A percentile compares a stretch with the other conserved stretches of the same genome.
Evolutionary conservation across 257 asterid genomes (phyloP).

Genomic region (Osmanthus fragrans): DNA sequence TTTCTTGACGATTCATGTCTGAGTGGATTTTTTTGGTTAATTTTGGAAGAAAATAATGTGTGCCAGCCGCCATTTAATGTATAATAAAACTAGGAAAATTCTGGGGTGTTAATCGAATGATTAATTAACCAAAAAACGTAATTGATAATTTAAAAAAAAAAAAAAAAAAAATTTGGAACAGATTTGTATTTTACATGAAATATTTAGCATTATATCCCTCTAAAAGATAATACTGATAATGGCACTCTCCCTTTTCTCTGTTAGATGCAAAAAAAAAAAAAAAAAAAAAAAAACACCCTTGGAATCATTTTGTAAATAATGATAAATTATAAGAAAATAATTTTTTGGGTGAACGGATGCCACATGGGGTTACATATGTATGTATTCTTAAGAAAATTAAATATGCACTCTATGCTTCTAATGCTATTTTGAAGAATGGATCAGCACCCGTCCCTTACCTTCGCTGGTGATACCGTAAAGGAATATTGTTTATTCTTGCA

Average conservation of each 20-base stretch:
- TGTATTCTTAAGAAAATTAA: neutral
- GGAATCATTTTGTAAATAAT: too few species aligned
- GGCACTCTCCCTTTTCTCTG: neutral
- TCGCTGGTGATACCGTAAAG: too few species aligned
- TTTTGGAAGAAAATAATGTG: neutral
- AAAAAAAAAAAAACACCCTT: too few species aligned
- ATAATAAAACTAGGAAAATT: neutral
- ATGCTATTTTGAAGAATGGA: neutral
- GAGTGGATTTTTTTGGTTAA: neutral
- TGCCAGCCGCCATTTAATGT: too few species aligned
- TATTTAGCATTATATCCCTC: neutral
- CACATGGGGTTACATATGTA: neutral
- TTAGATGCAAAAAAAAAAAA: neutral
- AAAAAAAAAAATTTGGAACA: too few species aligned
- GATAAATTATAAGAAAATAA: neutral
- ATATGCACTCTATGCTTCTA: neutral
- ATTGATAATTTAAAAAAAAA: too few species aligned
- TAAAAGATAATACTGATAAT: neutral
- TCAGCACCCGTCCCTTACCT: too few species aligned
- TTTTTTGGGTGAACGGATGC: neutral
- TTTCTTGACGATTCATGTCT: neutral
- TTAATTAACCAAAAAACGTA: neutral
- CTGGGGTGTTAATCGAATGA: neutral
- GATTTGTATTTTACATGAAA: neutral
- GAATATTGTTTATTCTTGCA: too few species aligned